Base-by-base conservation (phyloP, 1,139 yeast genomes). In the Protomyces lactucae-debilis region DNA sequence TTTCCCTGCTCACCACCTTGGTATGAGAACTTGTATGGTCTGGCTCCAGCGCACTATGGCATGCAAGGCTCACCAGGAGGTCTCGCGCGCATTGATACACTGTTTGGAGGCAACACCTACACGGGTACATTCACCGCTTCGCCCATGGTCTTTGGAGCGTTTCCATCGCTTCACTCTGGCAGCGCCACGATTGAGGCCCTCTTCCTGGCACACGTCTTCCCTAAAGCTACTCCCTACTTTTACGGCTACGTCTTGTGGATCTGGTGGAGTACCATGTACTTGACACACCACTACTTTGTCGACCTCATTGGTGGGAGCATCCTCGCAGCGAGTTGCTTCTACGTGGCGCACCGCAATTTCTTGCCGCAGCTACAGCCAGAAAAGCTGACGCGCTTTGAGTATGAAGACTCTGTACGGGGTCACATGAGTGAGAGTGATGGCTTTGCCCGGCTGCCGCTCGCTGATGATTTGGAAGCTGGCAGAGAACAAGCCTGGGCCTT, bases 1-100 rank as follows among this genome's bases (percentile, higher is more conserved):
- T 91, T 90, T 75, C 98, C 99, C 2, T 90, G 96, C 60, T 97
- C 99, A 67, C 96, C 99, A 40, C 99, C 99, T 43, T 93, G 99
- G 99, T 93, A 95, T 75, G 91, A 91, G 74, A 84, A 84, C 69
- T 76, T 86, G 61, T 86, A 93, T 73, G 97, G 97, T 0, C 81
- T 92, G 68, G 85, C 85, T 68, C 95, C 97, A 25, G 99, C 99
- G 5, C 84, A 90, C 75, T 93, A 95, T 76, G 79, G 87, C 64
- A 92, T 93, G 96, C 81, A 81, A 56, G 99, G 99, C 21, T 87
- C 95, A 1, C 97, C 99, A 2, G 99, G 99, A 71, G 99, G 99
- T 0, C 82, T 93, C 69, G 95, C 87, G 21, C 82, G 99, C 72
- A 90, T 93, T 70, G 99, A 93, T 75, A 75, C 78, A 64, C 76